A percentile compares a stretch with the other conserved stretches of the same genome.
Conservation (phyloP, 768 basidiomycete genomes). For the Lactarius sp. region DNA sequence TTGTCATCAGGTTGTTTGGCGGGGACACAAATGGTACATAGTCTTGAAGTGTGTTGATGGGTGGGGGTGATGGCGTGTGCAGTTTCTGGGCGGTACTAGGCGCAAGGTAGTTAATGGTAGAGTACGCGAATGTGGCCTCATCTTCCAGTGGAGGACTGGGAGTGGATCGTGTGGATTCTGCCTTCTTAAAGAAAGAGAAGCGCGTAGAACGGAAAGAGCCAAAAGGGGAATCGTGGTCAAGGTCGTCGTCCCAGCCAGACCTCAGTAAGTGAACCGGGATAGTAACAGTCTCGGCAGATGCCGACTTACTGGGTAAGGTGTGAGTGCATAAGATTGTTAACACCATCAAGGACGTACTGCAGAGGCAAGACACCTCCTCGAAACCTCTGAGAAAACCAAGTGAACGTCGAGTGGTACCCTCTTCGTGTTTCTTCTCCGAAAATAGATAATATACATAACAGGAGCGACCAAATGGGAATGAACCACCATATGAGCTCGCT, state of each 20-base stretch:
- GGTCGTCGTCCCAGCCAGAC: slow-evolving; percentile 24
- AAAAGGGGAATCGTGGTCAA: slow-evolving; percentile 15
- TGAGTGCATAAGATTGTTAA: not conserved
- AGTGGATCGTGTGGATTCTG: slow-evolving; percentile 10
- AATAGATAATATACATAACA: slow-evolving; percentile 16
- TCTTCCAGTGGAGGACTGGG: slow-evolving; percentile 15
- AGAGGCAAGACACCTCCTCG: slow-evolving; percentile 10
- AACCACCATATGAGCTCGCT: slow-evolving; percentile 26
- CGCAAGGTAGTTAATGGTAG: slow-evolving; percentile 17
- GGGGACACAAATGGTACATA: not conserved
- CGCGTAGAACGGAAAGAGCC: slow-evolving; percentile 9
- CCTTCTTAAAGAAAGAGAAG: slow-evolving; percentile 10
- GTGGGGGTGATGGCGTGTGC: slow-evolving; percentile 17
- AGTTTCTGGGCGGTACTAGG: slow-evolving; percentile 17
- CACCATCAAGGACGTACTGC: slow-evolving; percentile 17
- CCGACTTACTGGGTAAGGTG: not conserved
- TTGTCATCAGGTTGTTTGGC: not conserved
- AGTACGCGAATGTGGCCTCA: slow-evolving; percentile 13
- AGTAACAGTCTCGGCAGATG: slow-evolving; percentile 4
- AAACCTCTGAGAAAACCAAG: slow-evolving; percentile 9
- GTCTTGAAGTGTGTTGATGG: not conserved
- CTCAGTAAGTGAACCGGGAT: slow-evolving; percentile 21
- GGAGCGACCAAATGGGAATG: slow-evolving; percentile 23
- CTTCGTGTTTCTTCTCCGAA: slow-evolving; percentile 20
- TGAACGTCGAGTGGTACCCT: slow-evolving; percentile 10